Evolutionary conservation across 2,329 filamentous ascomycete species (phyloP), one percentile per base, ranked within the genome.

Genomic region (Neopestalotiopsis rosae): DNA sequence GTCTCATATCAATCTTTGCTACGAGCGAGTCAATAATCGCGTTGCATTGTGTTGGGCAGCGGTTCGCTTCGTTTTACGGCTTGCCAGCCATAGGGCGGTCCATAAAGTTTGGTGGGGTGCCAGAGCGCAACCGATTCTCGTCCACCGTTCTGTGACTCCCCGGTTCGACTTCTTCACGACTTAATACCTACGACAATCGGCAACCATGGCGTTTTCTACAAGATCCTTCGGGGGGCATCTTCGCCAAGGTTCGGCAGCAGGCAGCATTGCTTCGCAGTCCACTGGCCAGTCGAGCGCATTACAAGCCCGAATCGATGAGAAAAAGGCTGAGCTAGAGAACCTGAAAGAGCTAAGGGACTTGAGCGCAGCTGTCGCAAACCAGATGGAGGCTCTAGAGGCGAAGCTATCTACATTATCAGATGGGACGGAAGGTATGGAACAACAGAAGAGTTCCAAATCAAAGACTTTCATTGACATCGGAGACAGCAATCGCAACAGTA

Each of bases 341-440:
- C 84, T 96, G 69, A 92, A 89, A 77, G 91, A 96, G 79, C 82
- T 97, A 65, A 89, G 92, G 73, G 91, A 94, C 75, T 85, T 97
- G 61, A 95, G 92, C 74, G 92, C 91, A 28, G 92, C 91, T 1
- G 86, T 95, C 42, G 93, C 93, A 57, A 87, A 88, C 56, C 93
- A 96, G 79, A 96, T 97, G 92, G 91, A 95, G 77, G 89, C 90
- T 70, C 81, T 97, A 66, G 92, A 95, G 75, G 88, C 92, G 76
- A 95, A 94, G 79, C 83, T 97, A 9, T 85, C 87, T 14, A 97
- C 93, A 0, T 81, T 97, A 32, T 93, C 92, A 1, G 90, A 94
- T 74, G 94, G 94, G 14, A 96, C 94, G 38, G 92, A 96, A 87
- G 92, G 92, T 92, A 77, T 70, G 78, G 70, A 7, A 28, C 24